Base-by-base conservation (phyloP, 2,329 filamentous ascomycete species). In the Venturiaceae sp. region DNA sequence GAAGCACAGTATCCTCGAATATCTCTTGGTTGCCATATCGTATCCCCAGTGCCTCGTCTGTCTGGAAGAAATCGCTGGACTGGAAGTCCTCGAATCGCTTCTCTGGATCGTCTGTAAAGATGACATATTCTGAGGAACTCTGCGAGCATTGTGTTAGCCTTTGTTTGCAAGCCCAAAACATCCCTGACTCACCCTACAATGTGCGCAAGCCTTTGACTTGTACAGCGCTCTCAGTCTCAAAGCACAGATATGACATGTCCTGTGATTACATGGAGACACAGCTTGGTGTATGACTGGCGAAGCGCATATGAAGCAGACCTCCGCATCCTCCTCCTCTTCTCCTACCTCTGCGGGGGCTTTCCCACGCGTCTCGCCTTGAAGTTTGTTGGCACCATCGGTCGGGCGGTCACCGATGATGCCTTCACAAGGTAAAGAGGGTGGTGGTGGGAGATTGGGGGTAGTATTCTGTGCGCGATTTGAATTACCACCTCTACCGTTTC, bases 301-400 rank as follows among this genome's bases (percentile, higher is more conserved):
- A 59, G 94, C 92, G 74, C 94, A 99, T 68, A 99, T 99, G 74
- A 97, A 97, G 82, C 94, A 99, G 61, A 96, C 82, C 62, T 96
- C 91, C 28, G 80, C 86, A 58, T 91, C 87, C 32, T 77, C 77
- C 26, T 80, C 81, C 30, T 81, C 82, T 53, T 82, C 82, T 5
- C 60, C 34, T 44, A 19, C 13, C 7, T 34, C 23, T 21, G 28
- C 34, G 19, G 36, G 53, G n/a, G 21, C 26, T 46, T 57, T 58
- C 58, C 72, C 70, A 36, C 66, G 65, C 56, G 67, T 66, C 8
- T 58, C 64, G 33, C 41, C 61, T 28, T 32, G 60, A 44, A 33
- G 32, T n/a, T 37, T 34, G 32, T 64, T 68, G 72, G 75, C 74
- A 74, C 72, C 73, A 75, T 72, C 73, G 71, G 72, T 74, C 72